Evolutionary conservation across 2,329 filamentous ascomycete genomes (phyloP), one percentile per base, ranked within the genome.

Genomic region (Macroventuria anomochaeta): DNA sequence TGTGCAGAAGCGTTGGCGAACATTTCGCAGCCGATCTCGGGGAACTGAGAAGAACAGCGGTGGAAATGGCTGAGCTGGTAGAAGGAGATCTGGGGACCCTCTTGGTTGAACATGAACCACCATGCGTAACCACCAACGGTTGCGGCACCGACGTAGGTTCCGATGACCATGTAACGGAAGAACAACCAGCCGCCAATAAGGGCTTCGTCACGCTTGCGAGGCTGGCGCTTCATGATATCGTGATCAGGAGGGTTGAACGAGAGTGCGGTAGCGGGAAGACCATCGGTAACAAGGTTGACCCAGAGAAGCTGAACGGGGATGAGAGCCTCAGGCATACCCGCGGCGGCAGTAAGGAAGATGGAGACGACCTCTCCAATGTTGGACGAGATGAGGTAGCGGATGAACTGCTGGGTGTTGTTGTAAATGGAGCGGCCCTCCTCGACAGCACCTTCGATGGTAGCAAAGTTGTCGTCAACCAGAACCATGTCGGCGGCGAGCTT

Each of bases 381-480:
- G 61, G 93, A 97, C 7, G 93, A 97, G 75, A 99, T 99, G 57
- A 99, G 85, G 76, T 99, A 99, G 42, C 96, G 91, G 78, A 99
- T 99, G 78, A 99, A 99, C 75, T 99, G 95, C 75, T 99, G 95
- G 5, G 95, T 99, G 83, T 99, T 99, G 87, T 95, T 97, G 85
- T 97, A 99, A 78, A 99, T 99, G 60, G 93, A 93, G 59, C 95
- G 89, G 47, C 95, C 95, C 78, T 99, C 95, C 75, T 99, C 95
- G 60, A 99, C 93, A 42, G 95, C 95, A 50, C 91, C 83, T 75
- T 96, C 91, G 64, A 99, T 99, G 3, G 95, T 99, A 58, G 95
- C 95, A 76, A 99, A 99, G 82, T 99, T 99, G 79, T 97, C 92
- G 78, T 99, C 96, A 21, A 93, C 91, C 44, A 99, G 88, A 44